Base-by-base conservation (phyloP, 805 yeast species). In the Cyberlindnera misumaiensis region DNA sequence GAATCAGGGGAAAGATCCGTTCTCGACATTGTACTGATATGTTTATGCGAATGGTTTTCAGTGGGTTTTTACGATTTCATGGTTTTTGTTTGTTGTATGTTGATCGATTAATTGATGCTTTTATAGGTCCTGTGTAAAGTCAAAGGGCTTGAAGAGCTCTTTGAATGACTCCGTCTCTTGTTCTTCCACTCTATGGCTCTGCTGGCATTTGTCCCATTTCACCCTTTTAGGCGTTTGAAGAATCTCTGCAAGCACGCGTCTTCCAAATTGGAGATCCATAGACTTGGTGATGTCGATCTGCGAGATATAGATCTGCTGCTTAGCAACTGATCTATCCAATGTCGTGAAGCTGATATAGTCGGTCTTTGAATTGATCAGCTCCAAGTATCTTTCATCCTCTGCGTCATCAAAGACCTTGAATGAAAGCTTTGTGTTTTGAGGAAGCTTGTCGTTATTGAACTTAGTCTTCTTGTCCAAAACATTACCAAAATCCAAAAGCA, bases 221-320 rank as follows among this genome's bases (percentile, higher is more conserved):
- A 73, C 58, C 45, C 88, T 66, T 37, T 77, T 78, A 3, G 82
- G 80, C 12, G 73, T 63, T 32, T 69, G 75, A 35, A 88, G 53
- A 3, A 80, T 59, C 44, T 68, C 67, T 0, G 96, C 89, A 22
- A 85, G 51, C 1, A 83, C 88, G 51, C 87, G 70, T 55, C 97
- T 67, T 2, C 95, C 95, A 51, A 89, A 84, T 48, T 85, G 95
- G 11, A 86, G 59, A 56, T 89, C 96, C 8, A 87, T 60, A 11
- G 68, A 47, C 37, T 65, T 65, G 3, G 53, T 52, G 4, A 51
- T 45, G 1, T 63, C 63, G 2, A 51, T 29, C 9, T 33, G 42
- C 24, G 64, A 53, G 3, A 65, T 30, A 39, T 49, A 62, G 9
- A 60, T 52, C n/a, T 49, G 55, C 8, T 65, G 63, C 17, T 43